A percentile compares a stretch with the other conserved stretches of the same genome.
phyloP scores from a whole-genome alignment of 805 yeast genomes.

The Ogataea zsoltii region DNA sequence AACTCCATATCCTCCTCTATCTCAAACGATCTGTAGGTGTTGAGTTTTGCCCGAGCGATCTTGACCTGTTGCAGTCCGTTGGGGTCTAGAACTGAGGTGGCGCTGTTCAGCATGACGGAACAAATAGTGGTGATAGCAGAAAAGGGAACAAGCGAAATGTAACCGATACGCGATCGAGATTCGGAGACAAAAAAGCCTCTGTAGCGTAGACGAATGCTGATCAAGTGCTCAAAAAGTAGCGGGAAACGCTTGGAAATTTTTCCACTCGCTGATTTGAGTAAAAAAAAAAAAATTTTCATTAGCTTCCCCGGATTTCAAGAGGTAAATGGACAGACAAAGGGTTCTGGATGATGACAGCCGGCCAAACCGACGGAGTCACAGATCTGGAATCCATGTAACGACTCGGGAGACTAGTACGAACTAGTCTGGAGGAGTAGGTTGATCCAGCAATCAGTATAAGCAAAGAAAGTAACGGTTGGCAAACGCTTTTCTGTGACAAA shows the following conservation, averaged over 20 bases:
- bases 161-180: no score
- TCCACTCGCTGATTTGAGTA: not conserved
- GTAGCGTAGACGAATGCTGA: no score
- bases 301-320: not conserved
- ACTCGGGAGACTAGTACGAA: no score
- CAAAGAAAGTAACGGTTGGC: no score
- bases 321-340: not conserved
- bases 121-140: not conserved
- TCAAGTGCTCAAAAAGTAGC: not conserved
- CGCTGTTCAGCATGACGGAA: slow-evolving; percentile 9
- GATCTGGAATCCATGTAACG: no score
- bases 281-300: slow-evolving; percentile 6
- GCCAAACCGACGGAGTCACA: no score
- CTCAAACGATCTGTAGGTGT: slow-evolving; percentile 69
- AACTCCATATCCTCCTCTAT: slow-evolving; percentile 72
- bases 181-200: no score
- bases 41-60: slow-evolving; percentile 49
- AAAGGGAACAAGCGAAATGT: not conserved
- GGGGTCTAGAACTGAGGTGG: slow-evolving; percentile 10
- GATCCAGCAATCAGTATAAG: no score
- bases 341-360: not conserved
- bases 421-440: no score
- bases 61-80: slow-evolving; percentile 19
- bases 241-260: slow-evolving; percentile 4
- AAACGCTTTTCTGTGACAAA: no score